A percentile compares a stretch with the other conserved stretches of the same genome.
Conservation (phyloP, 164 flowering plant species). For the Litsea cubeba region DNA sequence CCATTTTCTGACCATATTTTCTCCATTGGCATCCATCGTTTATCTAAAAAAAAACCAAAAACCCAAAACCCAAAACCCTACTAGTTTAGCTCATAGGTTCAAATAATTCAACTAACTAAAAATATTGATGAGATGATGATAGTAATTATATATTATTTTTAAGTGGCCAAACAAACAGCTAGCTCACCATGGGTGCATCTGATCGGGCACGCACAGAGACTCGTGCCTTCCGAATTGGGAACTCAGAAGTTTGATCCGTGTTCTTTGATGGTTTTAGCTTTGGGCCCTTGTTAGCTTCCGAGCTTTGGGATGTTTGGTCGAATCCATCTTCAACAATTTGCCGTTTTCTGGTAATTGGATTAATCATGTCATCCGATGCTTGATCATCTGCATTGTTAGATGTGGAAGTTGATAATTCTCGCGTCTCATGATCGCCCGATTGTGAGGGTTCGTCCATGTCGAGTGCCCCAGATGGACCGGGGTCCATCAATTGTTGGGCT, state of each 20-base stretch:
- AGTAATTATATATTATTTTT: background rate
- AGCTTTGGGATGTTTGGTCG: constrained; percentile 18
- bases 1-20: constrained; percentile 65
- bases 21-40: constrained; percentile 70
- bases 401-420: constrained; percentile 16
- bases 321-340: constrained; percentile 10
- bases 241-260: constrained; percentile 24
- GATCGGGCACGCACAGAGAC: constrained; percentile 60
- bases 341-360: constrained; percentile 11
- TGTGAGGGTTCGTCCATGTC: constrained; percentile 22
- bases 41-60: constrained; percentile 24
- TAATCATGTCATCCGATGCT: constrained; percentile 6
- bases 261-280: constrained; percentile 4
- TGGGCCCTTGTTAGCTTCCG: constrained; percentile 25
- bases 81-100: background rate
- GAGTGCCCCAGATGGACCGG: constrained; percentile 23
- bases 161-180: background rate
- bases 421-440: constrained; percentile 21
- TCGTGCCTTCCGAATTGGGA: constrained; percentile 42
- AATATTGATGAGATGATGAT: background rate
- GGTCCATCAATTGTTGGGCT: constrained; percentile 43
- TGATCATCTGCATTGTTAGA: constrained; percentile 14
- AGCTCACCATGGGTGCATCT: constrained; percentile 44
- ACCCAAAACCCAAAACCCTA: background rate
- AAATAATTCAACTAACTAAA: background rate